phyloP scores from a whole-genome alignment of 2,329 filamentous ascomycete species.

The Leptoxyphium fumago region DNA sequence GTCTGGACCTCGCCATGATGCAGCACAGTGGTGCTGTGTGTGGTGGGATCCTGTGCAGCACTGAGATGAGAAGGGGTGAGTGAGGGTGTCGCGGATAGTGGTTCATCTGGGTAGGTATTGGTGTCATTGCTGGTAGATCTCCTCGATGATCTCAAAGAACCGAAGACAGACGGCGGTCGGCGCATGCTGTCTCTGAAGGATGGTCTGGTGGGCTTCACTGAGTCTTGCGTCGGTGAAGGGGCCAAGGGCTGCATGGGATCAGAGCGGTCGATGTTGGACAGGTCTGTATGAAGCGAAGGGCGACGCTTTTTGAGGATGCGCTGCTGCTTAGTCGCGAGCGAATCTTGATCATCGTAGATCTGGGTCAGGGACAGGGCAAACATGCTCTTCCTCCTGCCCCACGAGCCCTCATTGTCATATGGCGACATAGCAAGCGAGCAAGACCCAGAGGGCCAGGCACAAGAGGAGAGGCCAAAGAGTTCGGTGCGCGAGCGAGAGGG shows the following conservation, averaged over 20 bases:
- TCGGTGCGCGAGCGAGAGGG: no score
- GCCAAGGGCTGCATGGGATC: background rate
- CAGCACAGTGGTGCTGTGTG: slow-evolving; percentile 33
- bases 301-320: background rate
- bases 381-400: slow-evolving; percentile 7
- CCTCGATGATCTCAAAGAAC: slow-evolving; percentile 37
- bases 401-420: slow-evolving; percentile 3
- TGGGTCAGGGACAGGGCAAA: slow-evolving; percentile 10
- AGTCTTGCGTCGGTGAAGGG: background rate
- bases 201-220: background rate
- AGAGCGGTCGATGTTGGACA: background rate
- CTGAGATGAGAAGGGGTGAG: slow-evolving; percentile 32
- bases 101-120: slow-evolving; percentile 24
- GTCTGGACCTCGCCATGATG: slow-evolving; percentile 58
- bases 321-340: background rate
- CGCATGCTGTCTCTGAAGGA: background rate
- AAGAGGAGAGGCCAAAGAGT: no score
- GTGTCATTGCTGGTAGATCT: slow-evolving; percentile 36
- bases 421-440: slow-evolving; percentile 5
- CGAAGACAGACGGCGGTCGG: slow-evolving; percentile 38
- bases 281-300: background rate
- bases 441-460: no score
- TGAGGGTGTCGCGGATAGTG: slow-evolving; percentile 30
- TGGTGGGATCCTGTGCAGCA: slow-evolving; percentile 7
- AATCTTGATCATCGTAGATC: slow-evolving; percentile 2